These are phyloP conservation scores for Malassezia globosa DNA, from an alignment of 1,284 basidiomycete genomes.

Conservation along the genomic window DNA sequence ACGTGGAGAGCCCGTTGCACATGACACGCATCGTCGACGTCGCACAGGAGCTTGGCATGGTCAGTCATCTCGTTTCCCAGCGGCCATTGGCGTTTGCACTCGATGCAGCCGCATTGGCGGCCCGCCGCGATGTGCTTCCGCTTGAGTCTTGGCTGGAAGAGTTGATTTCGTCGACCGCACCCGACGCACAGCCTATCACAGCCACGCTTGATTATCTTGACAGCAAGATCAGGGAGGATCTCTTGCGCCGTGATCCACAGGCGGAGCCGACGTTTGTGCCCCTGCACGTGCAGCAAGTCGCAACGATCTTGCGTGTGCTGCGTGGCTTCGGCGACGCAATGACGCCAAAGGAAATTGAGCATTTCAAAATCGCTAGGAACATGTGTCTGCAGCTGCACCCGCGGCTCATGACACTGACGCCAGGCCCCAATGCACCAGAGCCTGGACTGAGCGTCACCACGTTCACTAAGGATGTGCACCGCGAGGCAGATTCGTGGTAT, in stretches of 20 bases:
- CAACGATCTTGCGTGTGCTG: constrained; percentile 40
- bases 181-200: constrained; percentile 62
- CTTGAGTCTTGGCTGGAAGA: constrained; percentile 92
- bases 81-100: constrained; percentile 66
- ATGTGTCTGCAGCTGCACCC: constrained; percentile 90
- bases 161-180: constrained; percentile 64
- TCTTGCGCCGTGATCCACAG: constrained; percentile 41
- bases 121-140: constrained; percentile 82
- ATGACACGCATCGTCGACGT: constrained; percentile 89
- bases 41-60: constrained; percentile 82
- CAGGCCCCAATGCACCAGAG: constrained; percentile 66
- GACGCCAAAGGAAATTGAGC: constrained; percentile 62
- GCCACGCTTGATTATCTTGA: constrained; percentile 50
- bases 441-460: constrained; percentile 81
- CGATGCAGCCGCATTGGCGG: constrained; percentile 84
- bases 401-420: constrained; percentile 86
- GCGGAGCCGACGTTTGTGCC: constrained; percentile 40
- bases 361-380: constrained; percentile 83
- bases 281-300: constrained; percentile 41
- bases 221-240: constrained; percentile 40
- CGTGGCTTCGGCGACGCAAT: constrained; percentile 47
- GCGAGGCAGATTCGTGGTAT: constrained; percentile 78
- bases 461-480: constrained; percentile 77
- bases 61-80: constrained; percentile 70
- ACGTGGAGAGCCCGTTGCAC: constrained; percentile 80